phyloP scores from a whole-genome alignment of 163 green algal genomes.

The Scenedesmus sp. region DNA sequence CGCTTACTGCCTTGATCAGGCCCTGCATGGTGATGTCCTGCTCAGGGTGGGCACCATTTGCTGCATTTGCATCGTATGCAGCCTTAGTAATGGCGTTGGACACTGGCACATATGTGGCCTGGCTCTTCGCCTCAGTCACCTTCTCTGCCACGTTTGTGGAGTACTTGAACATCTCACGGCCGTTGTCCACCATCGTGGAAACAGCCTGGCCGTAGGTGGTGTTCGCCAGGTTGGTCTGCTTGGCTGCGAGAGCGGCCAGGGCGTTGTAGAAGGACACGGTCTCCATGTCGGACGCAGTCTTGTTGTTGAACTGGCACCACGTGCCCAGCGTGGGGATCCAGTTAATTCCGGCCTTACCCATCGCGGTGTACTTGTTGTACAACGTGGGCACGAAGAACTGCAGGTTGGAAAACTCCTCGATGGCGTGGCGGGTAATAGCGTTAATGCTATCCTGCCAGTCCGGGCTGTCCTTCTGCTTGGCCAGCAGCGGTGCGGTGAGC shows the following conservation, averaged over 20 bases:
- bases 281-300: background rate
- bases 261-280: constrained; percentile 43
- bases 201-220: constrained; percentile 8
- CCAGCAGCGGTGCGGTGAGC: constrained; percentile 15
- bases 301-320: constrained; percentile 35
- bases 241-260: background rate
- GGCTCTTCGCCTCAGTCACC: background rate
- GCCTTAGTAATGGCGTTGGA: constrained; percentile 30
- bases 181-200: background rate
- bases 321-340: constrained; percentile 45
- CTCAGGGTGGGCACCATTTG: constrained; percentile 30
- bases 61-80: constrained; percentile 29
- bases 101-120: constrained; percentile 34
- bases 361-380: constrained; percentile 14
- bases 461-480: background rate
- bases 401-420: constrained; percentile 53
- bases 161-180: background rate
- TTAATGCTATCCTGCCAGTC: constrained; percentile 33
- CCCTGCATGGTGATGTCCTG: constrained; percentile 9
- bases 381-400: constrained; percentile 47
- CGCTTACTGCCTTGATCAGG: background rate
- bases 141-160: background rate
- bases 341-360: constrained; percentile 38
- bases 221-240: constrained; percentile 18
- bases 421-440: constrained; percentile 48